These are phyloP conservation scores for Ceratopteris richardii DNA, from an alignment of 75 land plant genomes.

Conservation along the genomic window DNA sequence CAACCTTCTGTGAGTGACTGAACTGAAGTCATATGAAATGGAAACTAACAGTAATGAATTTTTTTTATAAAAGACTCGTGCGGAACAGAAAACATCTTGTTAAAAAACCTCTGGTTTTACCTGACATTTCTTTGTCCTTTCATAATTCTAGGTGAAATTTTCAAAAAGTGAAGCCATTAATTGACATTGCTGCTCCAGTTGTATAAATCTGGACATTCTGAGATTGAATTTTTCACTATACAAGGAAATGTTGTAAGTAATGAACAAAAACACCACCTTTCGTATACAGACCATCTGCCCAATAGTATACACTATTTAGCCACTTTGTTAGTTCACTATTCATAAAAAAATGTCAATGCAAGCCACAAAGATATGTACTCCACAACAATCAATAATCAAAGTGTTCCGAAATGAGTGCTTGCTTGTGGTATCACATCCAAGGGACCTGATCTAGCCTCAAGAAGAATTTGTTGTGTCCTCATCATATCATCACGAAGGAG, in stretches of 20 bases:
- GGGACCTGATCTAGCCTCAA: conserved; percentile 4
- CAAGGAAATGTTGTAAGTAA: not conserved
- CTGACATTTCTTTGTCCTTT: too few species aligned
- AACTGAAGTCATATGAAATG: too few species aligned
- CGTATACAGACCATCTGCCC: not conserved
- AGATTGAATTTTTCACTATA: not conserved
- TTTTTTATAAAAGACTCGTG: too few species aligned
- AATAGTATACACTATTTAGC: not conserved
- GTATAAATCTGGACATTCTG: too few species aligned
- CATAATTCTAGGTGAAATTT: too few species aligned
- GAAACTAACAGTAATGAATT: too few species aligned
- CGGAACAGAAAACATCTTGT: too few species aligned
- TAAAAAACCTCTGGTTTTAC: too few species aligned
- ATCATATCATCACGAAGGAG: conserved; percentile 7
- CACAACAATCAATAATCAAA: not conserved
- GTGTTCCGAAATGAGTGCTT: not conserved
- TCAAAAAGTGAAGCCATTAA: too few species aligned
- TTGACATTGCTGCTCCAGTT: too few species aligned
- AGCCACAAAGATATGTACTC: too few species aligned
- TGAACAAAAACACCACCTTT: not conserved
- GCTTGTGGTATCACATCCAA: conserved; percentile 4
- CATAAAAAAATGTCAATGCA: not conserved
- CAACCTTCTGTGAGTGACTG: too few species aligned
- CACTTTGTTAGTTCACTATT: not conserved
- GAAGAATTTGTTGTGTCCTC: conserved; percentile 1